These are phyloP conservation scores for Platanus orientalis DNA, from an alignment of 164 flowering plant genomes.

Conservation along the genomic window DNA sequence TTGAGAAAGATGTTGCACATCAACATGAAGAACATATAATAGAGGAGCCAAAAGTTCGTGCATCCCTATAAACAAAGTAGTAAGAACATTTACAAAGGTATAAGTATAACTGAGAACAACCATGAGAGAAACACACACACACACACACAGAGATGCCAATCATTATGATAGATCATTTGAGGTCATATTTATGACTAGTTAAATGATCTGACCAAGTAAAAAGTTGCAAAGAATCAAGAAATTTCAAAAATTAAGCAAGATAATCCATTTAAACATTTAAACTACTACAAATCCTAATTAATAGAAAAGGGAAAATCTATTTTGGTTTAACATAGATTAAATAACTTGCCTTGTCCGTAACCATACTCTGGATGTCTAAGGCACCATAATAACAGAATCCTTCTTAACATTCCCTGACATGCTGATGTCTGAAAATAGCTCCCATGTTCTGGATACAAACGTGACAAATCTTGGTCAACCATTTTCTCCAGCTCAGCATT, in stretches of 20 bases:
- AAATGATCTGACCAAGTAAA: not conserved
- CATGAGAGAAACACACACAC: not conserved
- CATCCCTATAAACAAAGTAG: conserved; percentile 66
- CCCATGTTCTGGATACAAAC: conserved; percentile 88
- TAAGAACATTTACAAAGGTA: too few relatives aligned
- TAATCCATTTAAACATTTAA: too few relatives aligned
- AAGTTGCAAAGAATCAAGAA: not conserved
- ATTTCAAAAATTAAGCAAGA: not conserved
- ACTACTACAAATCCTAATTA: too few relatives aligned
- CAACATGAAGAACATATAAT: conserved; percentile 85
- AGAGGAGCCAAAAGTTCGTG: conserved; percentile 97
- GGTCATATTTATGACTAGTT: not conserved
- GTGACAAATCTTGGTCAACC: conserved; percentile 90
- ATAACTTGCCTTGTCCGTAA: conserved; percentile 72
- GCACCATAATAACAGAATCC: conserved; percentile 86
- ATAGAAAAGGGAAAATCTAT: not conserved
- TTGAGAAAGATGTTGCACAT: conserved; percentile 61
- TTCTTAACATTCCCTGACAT: conserved; percentile 81
- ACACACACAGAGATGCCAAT: not conserved
- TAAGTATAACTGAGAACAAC: not conserved
- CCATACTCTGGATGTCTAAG: conserved; percentile 84
- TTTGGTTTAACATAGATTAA: not conserved
- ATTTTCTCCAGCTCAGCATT: conserved; percentile 92
- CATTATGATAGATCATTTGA: too few relatives aligned
- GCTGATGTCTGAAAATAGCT: conserved; percentile 84